phyloP scores from a whole-genome alignment of 2,329 filamentous ascomycete species.

The Metarhizium sp. region DNA sequence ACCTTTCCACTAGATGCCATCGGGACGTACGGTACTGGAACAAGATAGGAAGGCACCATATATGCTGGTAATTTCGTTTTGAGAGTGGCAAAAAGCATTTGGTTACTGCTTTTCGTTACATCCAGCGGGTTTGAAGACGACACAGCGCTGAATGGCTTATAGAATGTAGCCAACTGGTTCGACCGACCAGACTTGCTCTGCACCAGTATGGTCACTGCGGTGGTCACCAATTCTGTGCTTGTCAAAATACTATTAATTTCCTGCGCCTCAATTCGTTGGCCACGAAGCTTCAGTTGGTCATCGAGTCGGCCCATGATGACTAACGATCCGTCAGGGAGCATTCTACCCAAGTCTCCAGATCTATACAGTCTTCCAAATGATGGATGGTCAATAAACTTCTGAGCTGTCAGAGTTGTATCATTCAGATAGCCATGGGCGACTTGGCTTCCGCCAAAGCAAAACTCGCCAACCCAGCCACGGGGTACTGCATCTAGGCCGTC shows the following conservation, averaged over 20 bases:
- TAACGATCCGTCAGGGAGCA: slow-evolving; percentile 69
- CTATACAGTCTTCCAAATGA: slow-evolving; percentile 66
- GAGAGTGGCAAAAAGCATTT: slow-evolving; percentile 44
- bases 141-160: slow-evolving; percentile 36
- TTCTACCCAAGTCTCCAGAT: slow-evolving; percentile 71
- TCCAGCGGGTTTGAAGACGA: slow-evolving; percentile 27
- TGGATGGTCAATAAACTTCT: slow-evolving; percentile 62
- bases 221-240: slow-evolving; percentile 37
- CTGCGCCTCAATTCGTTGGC: slow-evolving; percentile 68
- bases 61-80: slow-evolving; percentile 54
- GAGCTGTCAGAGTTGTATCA: slow-evolving; percentile 47
- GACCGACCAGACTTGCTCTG: slow-evolving; percentile 25
- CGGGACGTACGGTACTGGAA: slow-evolving; percentile 62
- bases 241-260: slow-evolving; percentile 62
- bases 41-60: slow-evolving; percentile 67
- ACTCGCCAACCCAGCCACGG: slow-evolving; percentile 65
- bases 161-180: slow-evolving; percentile 60
- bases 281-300: slow-evolving; percentile 73
- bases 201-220: slow-evolving; percentile 56
- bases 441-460: slow-evolving; percentile 82
- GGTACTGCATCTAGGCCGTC: slow-evolving; percentile 47
- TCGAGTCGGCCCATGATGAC: slow-evolving; percentile 65
- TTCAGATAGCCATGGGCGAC: slow-evolving; percentile 68
- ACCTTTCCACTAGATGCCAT: slow-evolving; percentile 68
- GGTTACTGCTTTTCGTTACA: slow-evolving; percentile 24